Evolutionary conservation across 148 eudicot species (phyloP), one percentile per base, ranked within the genome.

Genomic region (Silene uniflora): DNA sequence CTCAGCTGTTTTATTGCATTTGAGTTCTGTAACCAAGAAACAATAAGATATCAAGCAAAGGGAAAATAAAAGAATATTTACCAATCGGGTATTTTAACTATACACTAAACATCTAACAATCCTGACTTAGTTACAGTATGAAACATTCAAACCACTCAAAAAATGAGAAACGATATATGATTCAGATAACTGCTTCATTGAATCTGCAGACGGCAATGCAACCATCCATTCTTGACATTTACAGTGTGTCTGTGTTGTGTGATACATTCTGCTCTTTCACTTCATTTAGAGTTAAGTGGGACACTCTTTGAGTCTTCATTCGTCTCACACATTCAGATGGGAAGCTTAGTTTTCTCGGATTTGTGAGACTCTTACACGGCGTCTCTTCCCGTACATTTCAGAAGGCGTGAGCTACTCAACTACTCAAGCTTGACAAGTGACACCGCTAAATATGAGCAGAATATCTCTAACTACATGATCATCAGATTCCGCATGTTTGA

Each of bases 51-150:
- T 62, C 22, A 12, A 62, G 3, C 22, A 11, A 2, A 16, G 29
- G 24, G 11, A 62, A 35, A 35, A 62, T 8, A 66, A 13, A 66
- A 13, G 1, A 66, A 66, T 66, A 66, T 66, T 22, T 29, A 66
- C 69, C 21, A 66, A 32, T 44, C 44, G 17, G 46, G 24, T 42
- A 9, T 67, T 13, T 67, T 18, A 39, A 71, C 39, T 71, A 59
- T 71, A 71, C 73, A 69, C 49, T 56, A 69, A 47, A 46, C 73
- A 49, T 70, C 61, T 71, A 52, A 44, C 61, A 71, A 52, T 52
- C 61, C 52, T 23, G 73, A 14, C 61, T n/a, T 67, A 70, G 16
- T 54, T 70, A 46, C 58, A 22, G 22, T 47, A 44, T 21, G 56
- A 44, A 22, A n/a, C n/a, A n/a, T n/a, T n/a, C n/a, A n/a, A n/a